Base-by-base conservation (phyloP, 805 yeast species). In the Metschnikowia drakensbergensis region DNA sequence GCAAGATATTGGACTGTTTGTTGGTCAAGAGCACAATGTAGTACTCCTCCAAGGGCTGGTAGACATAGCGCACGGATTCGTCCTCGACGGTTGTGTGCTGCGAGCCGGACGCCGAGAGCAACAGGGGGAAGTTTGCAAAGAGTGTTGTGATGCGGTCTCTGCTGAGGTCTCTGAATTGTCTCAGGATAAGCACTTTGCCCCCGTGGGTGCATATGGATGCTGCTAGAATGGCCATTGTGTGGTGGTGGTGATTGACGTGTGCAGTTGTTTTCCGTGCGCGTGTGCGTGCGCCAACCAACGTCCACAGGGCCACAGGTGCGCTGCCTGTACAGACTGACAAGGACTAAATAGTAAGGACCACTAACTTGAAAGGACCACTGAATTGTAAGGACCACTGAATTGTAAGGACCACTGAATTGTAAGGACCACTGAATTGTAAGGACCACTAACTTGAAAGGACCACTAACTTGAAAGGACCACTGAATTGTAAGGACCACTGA, bases 11-110 rank as follows among this genome's bases (percentile, higher is more conserved):
- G 29, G 96, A 88, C 58, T 85, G 87, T 55, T 87, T 82, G 69
- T 90, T 92, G 49, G 98, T 92, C 64, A 94, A 84, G 59, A 94
- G 73, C 37, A 95, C 91, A 61, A 94, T 84, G 67, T 88, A 92
- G 49, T 88, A 82, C 57, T 90, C 97, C 65, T 94, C 99, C 64
- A 94, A 79, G 42, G 99, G 97, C 68, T 90, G 97, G 69, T 89
- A 94, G 45, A 94, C 94, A 64, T 88, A 94, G 67, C 99, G 83
- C 35, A 88, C 94, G 57, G 82, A 82, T 45, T 86, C 96, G 63
- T 88, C 96, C 67, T 94, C 99, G 30, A 89, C 94, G 8, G 95
- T 86, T 42, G 98, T 92, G 66, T 91, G 96, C 70, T 90, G 96
- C 37, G 84, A 78, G 43, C 79, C 75, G 25, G 82, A 77, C 47